Evolutionary conservation across 805 yeast species (phyloP).

Genomic region (Metschnikowia henanensis): DNA sequence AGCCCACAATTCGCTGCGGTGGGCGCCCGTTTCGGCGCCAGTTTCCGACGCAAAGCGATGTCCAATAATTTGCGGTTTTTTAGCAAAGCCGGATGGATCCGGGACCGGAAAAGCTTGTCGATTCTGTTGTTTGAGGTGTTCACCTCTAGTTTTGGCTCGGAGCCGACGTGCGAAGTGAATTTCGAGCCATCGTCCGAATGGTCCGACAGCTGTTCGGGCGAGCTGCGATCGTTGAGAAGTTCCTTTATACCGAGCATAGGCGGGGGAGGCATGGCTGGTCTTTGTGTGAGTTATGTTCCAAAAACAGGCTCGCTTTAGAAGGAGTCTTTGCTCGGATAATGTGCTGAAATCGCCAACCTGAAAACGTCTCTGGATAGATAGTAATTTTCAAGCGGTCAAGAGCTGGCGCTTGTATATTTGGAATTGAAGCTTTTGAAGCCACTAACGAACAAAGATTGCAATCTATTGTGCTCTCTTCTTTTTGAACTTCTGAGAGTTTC

Average conservation of each 20-base stretch:
- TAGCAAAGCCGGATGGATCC: constrained; percentile 17
- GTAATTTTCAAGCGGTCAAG: no score
- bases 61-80: constrained; percentile 23
- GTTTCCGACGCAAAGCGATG: constrained; percentile 36
- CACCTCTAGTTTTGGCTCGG: constrained; percentile 10
- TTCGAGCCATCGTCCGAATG: constrained; percentile 7
- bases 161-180: constrained; percentile 7
- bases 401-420: no score
- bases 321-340: no score
- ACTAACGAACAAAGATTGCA: no score
- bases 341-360: no score
- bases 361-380: no score
- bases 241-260: constrained; percentile 22
- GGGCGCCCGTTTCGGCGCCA: constrained; percentile 18
- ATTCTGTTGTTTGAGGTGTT: constrained; percentile 10
- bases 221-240: constrained; percentile 16
- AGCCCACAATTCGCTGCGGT: constrained; percentile 15
- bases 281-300: no score
- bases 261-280: constrained; percentile 9
- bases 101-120: constrained; percentile 15
- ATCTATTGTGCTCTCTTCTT: no score
- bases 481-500: no score
- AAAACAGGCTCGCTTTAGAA: no score
- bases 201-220: constrained; percentile 7
- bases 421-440: no score